Evolutionary conservation across 495 filamentous ascomycete species (phyloP).

Genomic region (Penicillium canescens): DNA sequence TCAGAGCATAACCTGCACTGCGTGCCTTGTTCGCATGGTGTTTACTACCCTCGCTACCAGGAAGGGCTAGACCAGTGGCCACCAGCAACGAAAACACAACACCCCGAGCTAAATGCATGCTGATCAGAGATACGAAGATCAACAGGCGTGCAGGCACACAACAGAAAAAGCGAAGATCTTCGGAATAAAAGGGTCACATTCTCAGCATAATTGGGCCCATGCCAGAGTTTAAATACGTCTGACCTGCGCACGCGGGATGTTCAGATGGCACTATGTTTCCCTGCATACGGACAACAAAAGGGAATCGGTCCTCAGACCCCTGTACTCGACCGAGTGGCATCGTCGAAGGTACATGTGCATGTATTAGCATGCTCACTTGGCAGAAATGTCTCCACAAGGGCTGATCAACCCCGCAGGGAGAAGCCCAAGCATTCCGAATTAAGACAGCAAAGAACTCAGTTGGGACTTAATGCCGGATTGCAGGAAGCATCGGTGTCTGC

Average conservation of each 20-base stretch:
- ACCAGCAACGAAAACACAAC: conserved; percentile 16
- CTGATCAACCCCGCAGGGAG: conserved; percentile 18
- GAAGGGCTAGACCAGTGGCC: conserved; percentile 14
- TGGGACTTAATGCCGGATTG: conserved; percentile 2
- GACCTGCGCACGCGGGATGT: background rate
- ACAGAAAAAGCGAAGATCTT: background rate
- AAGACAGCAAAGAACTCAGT: conserved; percentile 4
- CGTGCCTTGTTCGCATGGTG: conserved; percentile 9
- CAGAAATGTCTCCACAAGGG: conserved; percentile 15
- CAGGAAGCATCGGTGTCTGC: conserved; percentile 1
- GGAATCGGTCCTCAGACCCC: conserved; percentile 11
- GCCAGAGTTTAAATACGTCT: conserved; percentile 17
- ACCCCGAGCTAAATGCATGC: conserved; percentile 18
- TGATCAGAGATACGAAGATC: background rate
- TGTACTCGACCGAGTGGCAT: conserved; percentile 2
- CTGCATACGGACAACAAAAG: conserved; percentile 2
- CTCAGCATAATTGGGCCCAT: conserved; percentile 1
- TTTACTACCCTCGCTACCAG: conserved; percentile 3
- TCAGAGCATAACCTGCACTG: conserved; percentile 24
- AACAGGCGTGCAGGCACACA: background rate
- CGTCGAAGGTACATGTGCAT: background rate
- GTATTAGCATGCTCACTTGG: conserved; percentile 10
- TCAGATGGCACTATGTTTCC: conserved; percentile 1
- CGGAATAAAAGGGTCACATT: background rate
- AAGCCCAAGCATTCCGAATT: conserved; percentile 8